A percentile compares a stretch with the other conserved stretches of the same genome.
Conservation (phyloP, 169 alveolate species). For the Babesia ovata region DNA sequence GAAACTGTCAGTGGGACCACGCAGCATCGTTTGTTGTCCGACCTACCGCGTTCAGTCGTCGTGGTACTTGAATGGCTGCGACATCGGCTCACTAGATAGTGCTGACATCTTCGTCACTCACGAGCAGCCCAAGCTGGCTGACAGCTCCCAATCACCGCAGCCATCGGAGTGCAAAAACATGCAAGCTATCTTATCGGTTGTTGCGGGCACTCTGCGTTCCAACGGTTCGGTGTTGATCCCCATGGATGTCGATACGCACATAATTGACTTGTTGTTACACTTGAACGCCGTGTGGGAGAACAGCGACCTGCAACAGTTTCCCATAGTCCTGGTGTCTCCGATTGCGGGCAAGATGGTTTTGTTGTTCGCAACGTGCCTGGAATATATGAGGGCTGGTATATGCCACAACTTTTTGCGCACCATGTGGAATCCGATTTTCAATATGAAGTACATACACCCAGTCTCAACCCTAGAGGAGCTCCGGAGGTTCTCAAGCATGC, state of each 20-base stretch:
- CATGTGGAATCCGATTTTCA: slow-evolving; percentile 60
- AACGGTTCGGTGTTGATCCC: slow-evolving; percentile 61
- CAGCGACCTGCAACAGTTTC: slow-evolving; percentile 41
- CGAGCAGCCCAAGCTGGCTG: slow-evolving; percentile 8
- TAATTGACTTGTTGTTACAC: slow-evolving; percentile 46
- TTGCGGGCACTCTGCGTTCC: slow-evolving; percentile 30
- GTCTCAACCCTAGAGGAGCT: slow-evolving; percentile 44
- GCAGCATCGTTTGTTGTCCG: slow-evolving; percentile 38
- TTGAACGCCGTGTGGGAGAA: slow-evolving; percentile 51
- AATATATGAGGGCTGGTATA: slow-evolving; percentile 45
- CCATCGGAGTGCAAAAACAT: background rate
- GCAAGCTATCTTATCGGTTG: slow-evolving; percentile 4
- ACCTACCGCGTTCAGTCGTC: slow-evolving; percentile 34
- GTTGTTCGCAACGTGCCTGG: slow-evolving; percentile 57
- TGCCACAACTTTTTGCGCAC: slow-evolving; percentile 45
- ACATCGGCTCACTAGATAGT: background rate
- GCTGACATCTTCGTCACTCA: slow-evolving; percentile 46
- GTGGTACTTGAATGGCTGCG: slow-evolving; percentile 40
- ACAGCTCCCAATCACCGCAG: background rate
- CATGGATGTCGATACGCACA: slow-evolving; percentile 42
- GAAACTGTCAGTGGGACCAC: slow-evolving; percentile 42
- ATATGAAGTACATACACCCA: slow-evolving; percentile 28
- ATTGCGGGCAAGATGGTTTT: slow-evolving; percentile 47
- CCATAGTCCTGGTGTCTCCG: slow-evolving; percentile 62
- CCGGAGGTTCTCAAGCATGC: slow-evolving; percentile 33